These are phyloP conservation scores for Grammothele lineata DNA, from an alignment of 768 basidiomycete genomes.

Conservation along the genomic window DNA sequence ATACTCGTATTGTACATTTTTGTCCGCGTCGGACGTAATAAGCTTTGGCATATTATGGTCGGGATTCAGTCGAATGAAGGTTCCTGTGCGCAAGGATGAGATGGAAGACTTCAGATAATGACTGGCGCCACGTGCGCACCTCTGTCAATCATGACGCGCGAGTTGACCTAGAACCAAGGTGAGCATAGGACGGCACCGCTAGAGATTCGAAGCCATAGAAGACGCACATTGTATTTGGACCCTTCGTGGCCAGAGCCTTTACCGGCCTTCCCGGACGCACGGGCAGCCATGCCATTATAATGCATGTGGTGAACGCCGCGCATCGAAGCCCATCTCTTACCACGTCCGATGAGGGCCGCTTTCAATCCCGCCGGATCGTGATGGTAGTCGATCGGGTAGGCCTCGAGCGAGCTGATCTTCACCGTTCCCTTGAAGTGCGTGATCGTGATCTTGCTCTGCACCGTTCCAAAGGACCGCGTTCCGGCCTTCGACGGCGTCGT, in stretches of 20 bases:
- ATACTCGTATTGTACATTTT: not conserved
- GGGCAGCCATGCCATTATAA: slow-evolving; percentile 35
- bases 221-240: slow-evolving; percentile 43
- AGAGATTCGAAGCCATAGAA: no score
- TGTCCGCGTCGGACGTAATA: not conserved
- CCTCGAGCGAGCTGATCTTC: slow-evolving; percentile 45
- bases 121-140: slow-evolving; percentile 24
- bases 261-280: no score
- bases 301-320: slow-evolving; percentile 52
- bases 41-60: slow-evolving; percentile 45
- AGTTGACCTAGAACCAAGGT: no score
- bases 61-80: slow-evolving; percentile 48
- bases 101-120: no score
- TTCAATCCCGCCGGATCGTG: slow-evolving; percentile 36
- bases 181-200: no score
- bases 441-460: not conserved
- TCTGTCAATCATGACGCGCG: slow-evolving; percentile 62
- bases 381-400: slow-evolving; percentile 50
- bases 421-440: slow-evolving; percentile 44
- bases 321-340: slow-evolving; percentile 49
- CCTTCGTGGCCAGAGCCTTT: slow-evolving; percentile 37
- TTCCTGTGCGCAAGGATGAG: slow-evolving; percentile 23
- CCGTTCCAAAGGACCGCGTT: slow-evolving; percentile 35
- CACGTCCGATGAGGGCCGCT: slow-evolving; percentile 37
- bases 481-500: slow-evolving; percentile 29